A percentile compares a stretch with the other conserved stretches of the same genome.
phyloP scores from a whole-genome alignment of 2,329 filamentous ascomycete species.

The Sarocladiaceae sp. region DNA sequence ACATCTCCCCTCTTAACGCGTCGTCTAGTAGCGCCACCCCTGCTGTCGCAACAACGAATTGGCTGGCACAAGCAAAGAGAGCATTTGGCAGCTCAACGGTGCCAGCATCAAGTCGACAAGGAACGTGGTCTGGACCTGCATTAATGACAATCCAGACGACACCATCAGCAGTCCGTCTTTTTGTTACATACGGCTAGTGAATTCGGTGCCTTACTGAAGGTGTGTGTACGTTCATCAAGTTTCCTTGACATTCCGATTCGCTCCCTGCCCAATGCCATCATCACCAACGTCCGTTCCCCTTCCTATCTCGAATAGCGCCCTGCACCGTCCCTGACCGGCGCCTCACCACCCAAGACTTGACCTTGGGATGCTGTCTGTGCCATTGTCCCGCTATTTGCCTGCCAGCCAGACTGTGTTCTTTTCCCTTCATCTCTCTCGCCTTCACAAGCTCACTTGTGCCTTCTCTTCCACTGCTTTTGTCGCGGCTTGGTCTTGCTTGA shows the following conservation, averaged over 20 bases:
- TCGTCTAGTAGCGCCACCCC: too few species aligned
- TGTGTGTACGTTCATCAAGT: too few species aligned
- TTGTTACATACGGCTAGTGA: too few species aligned
- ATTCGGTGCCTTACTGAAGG: background rate
- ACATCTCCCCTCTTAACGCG: too few species aligned
- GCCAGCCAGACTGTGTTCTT: background rate
- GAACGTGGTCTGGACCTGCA: background rate
- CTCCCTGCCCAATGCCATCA: background rate
- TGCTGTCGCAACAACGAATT: too few species aligned
- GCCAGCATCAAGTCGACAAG: background rate
- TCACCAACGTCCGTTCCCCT: background rate
- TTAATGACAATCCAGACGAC: too few species aligned
- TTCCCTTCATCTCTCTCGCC: background rate
- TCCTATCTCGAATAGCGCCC: background rate
- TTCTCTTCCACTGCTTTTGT: background rate
- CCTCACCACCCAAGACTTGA: background rate
- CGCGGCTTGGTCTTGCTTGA: background rate
- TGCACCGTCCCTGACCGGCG: conserved; percentile 2
- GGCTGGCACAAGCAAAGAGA: background rate
- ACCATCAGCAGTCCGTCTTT: too few species aligned
- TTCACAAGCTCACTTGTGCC: background rate
- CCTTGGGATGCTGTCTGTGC: background rate
- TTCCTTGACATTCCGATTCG: background rate
- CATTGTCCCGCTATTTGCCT: background rate
- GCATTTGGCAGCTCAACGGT: background rate